A percentile compares a stretch with the other conserved stretches of the same genome.
Evolutionary conservation across 768 basidiomycete genomes (phyloP).

Genomic region (Dendrothele bispora): DNA sequence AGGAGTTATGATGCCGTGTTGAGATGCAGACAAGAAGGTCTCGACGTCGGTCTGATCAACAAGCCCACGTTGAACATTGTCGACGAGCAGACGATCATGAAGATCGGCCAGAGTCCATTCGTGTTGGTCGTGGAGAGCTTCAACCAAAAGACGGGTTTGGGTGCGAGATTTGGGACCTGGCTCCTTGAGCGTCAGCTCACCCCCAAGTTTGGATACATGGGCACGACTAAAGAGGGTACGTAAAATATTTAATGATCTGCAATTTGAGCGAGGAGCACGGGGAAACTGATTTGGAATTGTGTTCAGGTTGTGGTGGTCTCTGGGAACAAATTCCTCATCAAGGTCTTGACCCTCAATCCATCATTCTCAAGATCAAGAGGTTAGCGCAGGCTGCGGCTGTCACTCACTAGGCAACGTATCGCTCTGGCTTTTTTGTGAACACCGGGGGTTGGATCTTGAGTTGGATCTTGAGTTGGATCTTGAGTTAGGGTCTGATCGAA

Average conservation of each 20-base stretch:
- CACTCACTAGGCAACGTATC: slow-evolving; percentile 1
- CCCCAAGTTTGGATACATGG: slow-evolving; percentile 82
- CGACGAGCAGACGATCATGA: slow-evolving; percentile 73
- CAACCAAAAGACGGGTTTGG: slow-evolving; percentile 89
- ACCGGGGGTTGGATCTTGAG: too few relatives aligned
- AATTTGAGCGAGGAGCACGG: neutral
- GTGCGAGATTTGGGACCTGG: slow-evolving; percentile 85
- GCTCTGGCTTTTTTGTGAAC: too few relatives aligned
- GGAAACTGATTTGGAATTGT: neutral
- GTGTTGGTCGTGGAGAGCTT: slow-evolving; percentile 85
- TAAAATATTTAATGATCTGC: slow-evolving; percentile 9
- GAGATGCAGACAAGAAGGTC: slow-evolving; percentile 64
- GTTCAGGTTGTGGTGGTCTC: slow-evolving; percentile 55
- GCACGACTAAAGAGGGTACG: slow-evolving; percentile 69
- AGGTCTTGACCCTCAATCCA: slow-evolving; percentile 74
- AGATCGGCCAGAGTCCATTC: slow-evolving; percentile 73
- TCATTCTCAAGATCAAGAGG: slow-evolving; percentile 49
- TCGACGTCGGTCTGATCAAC: slow-evolving; percentile 85
- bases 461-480: too few relatives aligned
- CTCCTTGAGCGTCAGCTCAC: slow-evolving; percentile 78
- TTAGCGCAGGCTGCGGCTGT: slow-evolving; percentile 28
- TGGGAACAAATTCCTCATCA: slow-evolving; percentile 86
- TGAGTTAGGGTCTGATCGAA: too few relatives aligned
- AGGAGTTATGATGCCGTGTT: slow-evolving; percentile 82
- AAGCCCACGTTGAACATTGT: slow-evolving; percentile 82